These are phyloP conservation scores for Eucalyptus brandiana DNA, from an alignment of 345 rosid genomes.

Conservation along the genomic window DNA sequence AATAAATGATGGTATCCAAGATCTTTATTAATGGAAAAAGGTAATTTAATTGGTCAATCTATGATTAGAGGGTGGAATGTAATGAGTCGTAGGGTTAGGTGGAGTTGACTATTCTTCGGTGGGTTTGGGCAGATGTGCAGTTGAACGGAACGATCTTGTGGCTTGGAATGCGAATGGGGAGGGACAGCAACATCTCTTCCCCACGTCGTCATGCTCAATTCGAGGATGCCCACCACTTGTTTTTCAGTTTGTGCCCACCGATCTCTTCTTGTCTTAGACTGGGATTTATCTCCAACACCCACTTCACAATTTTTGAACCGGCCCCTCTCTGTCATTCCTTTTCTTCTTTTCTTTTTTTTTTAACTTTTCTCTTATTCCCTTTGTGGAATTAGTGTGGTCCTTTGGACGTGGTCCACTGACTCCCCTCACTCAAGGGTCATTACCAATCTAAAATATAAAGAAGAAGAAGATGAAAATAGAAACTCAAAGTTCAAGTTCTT, in stretches of 20 bases:
- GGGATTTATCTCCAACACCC: neutral
- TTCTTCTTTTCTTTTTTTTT: neutral
- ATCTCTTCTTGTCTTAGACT: neutral
- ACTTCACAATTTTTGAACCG: neutral
- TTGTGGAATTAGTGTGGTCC: neutral
- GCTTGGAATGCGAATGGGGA: neutral
- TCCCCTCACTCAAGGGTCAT: neutral
- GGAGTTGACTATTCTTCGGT: neutral
- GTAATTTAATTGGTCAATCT: neutral
- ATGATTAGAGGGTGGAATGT: neutral
- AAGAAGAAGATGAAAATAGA: neutral
- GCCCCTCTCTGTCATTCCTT: neutral
- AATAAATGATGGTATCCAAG: neutral
- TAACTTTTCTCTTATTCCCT: neutral
- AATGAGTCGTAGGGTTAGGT: neutral
- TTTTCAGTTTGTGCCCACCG: neutral
- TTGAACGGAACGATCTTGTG: neutral
- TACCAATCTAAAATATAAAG: neutral
- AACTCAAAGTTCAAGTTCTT: neutral
- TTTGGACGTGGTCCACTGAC: neutral
- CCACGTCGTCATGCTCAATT: neutral
- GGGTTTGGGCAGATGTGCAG: neutral
- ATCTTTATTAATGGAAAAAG: neutral
- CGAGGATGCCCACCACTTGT: neutral
- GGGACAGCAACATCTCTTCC: neutral